A percentile compares a stretch with the other conserved stretches of the same genome.
Evolutionary conservation across 495 filamentous ascomycete species (phyloP).

Genomic region (Apodospora peruviana): DNA sequence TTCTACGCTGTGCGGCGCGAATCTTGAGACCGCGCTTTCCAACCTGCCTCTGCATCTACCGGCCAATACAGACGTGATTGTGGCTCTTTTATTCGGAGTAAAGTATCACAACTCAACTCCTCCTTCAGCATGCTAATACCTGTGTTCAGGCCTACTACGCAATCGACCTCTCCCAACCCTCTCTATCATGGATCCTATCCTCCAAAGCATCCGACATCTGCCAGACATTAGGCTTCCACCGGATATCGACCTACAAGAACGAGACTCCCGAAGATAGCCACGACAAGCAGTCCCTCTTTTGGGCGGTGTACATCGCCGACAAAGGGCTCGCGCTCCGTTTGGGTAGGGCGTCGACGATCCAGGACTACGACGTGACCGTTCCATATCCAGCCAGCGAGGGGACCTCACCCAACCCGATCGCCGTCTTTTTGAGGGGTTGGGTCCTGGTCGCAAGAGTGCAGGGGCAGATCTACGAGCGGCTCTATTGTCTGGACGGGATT

Average conservation of each 20-base stretch:
- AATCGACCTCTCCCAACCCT: constrained; percentile 57
- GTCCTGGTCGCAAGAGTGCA: constrained; percentile 8
- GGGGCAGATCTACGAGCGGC: constrained; percentile 14
- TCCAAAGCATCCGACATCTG: constrained; percentile 54
- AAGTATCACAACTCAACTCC: background rate
- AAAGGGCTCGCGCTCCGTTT: constrained; percentile 55
- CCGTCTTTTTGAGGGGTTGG: constrained; percentile 9
- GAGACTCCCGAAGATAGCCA: constrained; percentile 17
- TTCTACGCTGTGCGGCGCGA: constrained; percentile 42
- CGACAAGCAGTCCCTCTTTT: constrained; percentile 47
- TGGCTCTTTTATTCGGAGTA: constrained; percentile 53
- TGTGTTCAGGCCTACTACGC: constrained; percentile 37
- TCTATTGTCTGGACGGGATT: constrained; percentile 14
- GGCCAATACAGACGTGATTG: constrained; percentile 48
- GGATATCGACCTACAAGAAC: constrained; percentile 43
- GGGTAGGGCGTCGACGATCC: constrained; percentile 53
- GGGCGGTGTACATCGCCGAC: constrained; percentile 54
- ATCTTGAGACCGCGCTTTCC: constrained; percentile 50
- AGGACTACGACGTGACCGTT: constrained; percentile 55
- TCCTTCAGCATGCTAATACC: background rate
- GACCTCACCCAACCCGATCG: background rate
- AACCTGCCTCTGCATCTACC: constrained; percentile 53
- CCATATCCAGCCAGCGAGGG: constrained; percentile 1
- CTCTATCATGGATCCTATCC: constrained; percentile 54
- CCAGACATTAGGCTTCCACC: constrained; percentile 58